Conservation (phyloP, 2,329 filamentous ascomycete species). For the Scedosporium boydii region DNA sequence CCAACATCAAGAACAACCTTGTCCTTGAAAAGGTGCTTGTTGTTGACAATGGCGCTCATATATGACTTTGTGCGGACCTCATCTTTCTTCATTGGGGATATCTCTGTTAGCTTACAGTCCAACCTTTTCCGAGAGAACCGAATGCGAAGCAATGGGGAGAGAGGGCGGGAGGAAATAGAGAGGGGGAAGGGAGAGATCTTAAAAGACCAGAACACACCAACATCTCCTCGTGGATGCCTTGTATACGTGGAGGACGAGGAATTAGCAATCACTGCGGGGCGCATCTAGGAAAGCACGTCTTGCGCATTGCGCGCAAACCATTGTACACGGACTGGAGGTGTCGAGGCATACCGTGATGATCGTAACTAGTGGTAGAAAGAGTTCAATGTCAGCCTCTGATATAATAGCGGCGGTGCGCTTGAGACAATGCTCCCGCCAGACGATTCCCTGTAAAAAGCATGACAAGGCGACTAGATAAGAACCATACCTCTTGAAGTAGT, state of each 20-base stretch:
- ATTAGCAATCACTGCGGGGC: conserved; percentile 4
- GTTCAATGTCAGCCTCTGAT: background rate
- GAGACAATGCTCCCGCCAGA: too few species aligned
- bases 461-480: background rate
- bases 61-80: conserved; percentile 95
- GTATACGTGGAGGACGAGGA: conserved; percentile 21
- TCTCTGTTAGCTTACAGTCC: conserved; percentile 9
- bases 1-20: conserved; percentile 89
- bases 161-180: background rate
- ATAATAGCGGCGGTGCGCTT: background rate
- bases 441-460: too few species aligned
- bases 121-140: conserved; percentile 11
- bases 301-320: conserved; percentile 8
- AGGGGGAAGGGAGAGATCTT: conserved; percentile 8
- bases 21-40: conserved; percentile 83
- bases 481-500: conserved; percentile 93
- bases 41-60: conserved; percentile 95
- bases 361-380: conserved; percentile 56
- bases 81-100: conserved; percentile 62
- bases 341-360: conserved; percentile 72
- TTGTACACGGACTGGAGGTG: conserved; percentile 13
- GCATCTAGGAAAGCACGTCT: background rate
- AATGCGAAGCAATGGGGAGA: background rate
- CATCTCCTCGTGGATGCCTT: conserved; percentile 97
- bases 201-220: conserved; percentile 54